Base-by-base conservation (phyloP, 371 early-diverging fungal species). In the Mortierella sp. region DNA sequence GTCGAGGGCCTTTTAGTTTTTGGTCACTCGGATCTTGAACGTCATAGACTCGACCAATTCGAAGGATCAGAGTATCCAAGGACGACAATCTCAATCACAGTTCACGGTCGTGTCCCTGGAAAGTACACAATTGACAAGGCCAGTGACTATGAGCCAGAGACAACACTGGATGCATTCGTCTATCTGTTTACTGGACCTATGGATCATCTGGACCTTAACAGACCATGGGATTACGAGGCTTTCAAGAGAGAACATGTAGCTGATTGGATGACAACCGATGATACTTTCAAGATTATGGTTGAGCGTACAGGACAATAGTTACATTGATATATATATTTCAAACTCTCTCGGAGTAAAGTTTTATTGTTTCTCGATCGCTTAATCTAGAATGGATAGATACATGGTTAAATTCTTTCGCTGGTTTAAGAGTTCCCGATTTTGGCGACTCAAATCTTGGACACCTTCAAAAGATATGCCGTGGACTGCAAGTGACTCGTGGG, bases 11-110 rank as follows among this genome's bases (percentile, higher is more conserved):
- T 72, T n/a, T 63, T 72, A 7, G 72, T 77, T 16, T 77, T 77
- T 63, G 78, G 78, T 15, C 78, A 72, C 50, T 57, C 72, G 13
- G 72, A 72, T 19, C 33, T 65, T 16, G 78, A 77, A 28, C 72
- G 69, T 21, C 43, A 62, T 21, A 53, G 78, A 21, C 63, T 77
- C 5, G 78, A 77, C 38, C 69, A 72, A 62, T 77, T 77, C 33
- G 78, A 77, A 28, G 78, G 78, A 0, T 9, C 73, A 13, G 78
- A 77, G 50, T 77, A 77, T 24, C 78, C 73, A 8, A 45, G 78
- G 4, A 57, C 73, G 0, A 57, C 50, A 19, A 38, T 61, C 16
- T 32, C 45, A 2, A 68, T 77, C 33, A 60, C 43, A 1, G 38
- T 72, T 19, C 73, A 50, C 4, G 72, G 45, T 1, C n/a, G 32